Evolutionary conservation across 768 basidiomycete species (phyloP).

Genomic region (Candolleomyces aberdarensis): DNA sequence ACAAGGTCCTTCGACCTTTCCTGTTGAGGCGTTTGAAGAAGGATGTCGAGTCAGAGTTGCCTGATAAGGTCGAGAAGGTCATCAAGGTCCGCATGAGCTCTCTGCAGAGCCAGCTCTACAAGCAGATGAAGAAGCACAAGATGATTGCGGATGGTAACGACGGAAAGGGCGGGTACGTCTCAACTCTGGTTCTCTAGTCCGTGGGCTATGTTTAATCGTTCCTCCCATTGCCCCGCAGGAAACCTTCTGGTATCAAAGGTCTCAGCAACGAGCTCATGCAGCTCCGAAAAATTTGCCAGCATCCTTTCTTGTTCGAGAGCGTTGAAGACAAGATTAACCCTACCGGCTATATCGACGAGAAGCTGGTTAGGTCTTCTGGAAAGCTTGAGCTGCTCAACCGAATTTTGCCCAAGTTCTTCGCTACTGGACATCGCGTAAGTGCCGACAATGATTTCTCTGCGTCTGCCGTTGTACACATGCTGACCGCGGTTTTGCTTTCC

Average conservation of each 20-base stretch:
- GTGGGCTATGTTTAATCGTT: background rate
- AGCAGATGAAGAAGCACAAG: slow-evolving; percentile 98
- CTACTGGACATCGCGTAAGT: slow-evolving; percentile 82
- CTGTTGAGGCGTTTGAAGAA: slow-evolving; percentile 90
- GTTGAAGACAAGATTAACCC: slow-evolving; percentile 95
- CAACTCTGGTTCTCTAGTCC: background rate
- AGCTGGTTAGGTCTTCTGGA: slow-evolving; percentile 81
- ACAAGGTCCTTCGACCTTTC: slow-evolving; percentile 95
- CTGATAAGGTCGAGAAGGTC: slow-evolving; percentile 97
- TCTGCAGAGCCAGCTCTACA: slow-evolving; percentile 88
- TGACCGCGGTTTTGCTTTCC: background rate
- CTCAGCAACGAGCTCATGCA: slow-evolving; percentile 97
- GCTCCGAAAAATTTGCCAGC: slow-evolving; percentile 96
- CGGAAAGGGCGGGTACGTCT: slow-evolving; percentile 59
- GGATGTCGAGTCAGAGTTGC: slow-evolving; percentile 93
- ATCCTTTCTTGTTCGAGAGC: slow-evolving; percentile 93
- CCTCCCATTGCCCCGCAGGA: slow-evolving; percentile 35
- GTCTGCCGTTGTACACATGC: slow-evolving; percentile 1
- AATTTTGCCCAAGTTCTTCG: slow-evolving; percentile 92
- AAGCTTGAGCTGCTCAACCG: slow-evolving; percentile 92
- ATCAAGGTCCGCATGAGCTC: slow-evolving; percentile 96
- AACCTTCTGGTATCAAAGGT: slow-evolving; percentile 79
- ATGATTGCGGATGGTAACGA: slow-evolving; percentile 88
- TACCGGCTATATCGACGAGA: slow-evolving; percentile 75
- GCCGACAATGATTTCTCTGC: background rate